Evolutionary conservation across 2,329 filamentous ascomycete species (phyloP), one percentile per base, ranked within the genome.

Genomic region (Ilyonectria robusta): DNA sequence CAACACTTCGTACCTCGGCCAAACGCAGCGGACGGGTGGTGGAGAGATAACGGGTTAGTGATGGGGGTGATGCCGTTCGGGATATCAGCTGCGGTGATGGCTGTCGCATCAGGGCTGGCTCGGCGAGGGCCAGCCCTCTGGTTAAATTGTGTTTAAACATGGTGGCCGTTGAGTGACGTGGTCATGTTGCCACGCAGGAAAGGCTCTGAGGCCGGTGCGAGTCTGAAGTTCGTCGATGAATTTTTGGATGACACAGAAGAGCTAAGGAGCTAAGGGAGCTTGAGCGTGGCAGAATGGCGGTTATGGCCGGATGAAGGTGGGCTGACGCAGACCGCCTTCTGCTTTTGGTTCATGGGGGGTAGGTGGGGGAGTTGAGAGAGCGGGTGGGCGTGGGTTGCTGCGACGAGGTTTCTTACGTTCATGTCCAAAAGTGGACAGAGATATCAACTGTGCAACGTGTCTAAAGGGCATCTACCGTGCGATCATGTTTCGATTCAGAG

Each of bases 21-120:
- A 55, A 71, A 88, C 82, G 65, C 73, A 78, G 68, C 15, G 70
- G 62, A 13, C 79, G 61, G 3, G 88, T 87, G 9, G 81, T 81
- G 7, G 87, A 87, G 74, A 92, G 89, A 69, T 70, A 73, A 71
- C 85, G 81, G 5, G 67, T 68, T 65, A 51, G 42, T 40, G 26
- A 64, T 50, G 58, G 54, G 15, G 23, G 26, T 17, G 26, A 26
- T 31, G 61, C 37, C 42, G 66, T 50, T 42, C 59, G 61, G 54
- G 44, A 13, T 21, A 59, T 42, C 6, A 67, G 46, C 19, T 46
- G 29, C 33, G 35, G 33, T 1, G 56, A 48, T 13, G 53, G 19
- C 56, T 23, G 51, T 48, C 53, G 67, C 31, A 59, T 31, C 3
- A 55, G n/a, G 13, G 35, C 58, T 13, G 66, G 58, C 54, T 66